A percentile compares a stretch with the other conserved stretches of the same genome.
Evolutionary conservation across 2,329 filamentous ascomycete species (phyloP).

Genomic region (Penicillium sp.): DNA sequence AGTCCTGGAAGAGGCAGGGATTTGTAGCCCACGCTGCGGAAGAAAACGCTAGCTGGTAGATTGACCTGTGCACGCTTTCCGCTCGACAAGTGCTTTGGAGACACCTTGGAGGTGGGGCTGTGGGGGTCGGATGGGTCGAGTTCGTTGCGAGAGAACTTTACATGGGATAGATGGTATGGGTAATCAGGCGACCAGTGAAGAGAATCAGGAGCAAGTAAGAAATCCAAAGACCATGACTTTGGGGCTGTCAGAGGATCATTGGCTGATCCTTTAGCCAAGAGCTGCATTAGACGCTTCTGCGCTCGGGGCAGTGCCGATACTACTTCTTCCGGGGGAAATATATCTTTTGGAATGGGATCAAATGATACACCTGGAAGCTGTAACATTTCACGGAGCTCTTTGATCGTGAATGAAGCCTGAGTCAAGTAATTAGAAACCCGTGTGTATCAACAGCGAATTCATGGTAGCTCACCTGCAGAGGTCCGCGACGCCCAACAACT

Average conservation of each 20-base stretch:
- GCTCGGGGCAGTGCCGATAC: conserved; percentile 71
- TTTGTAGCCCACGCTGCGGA: conserved; percentile 94
- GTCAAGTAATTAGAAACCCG: conserved; percentile 1
- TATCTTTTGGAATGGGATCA: conserved; percentile 62
- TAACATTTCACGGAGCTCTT: conserved; percentile 86
- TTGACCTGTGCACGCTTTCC: conserved; percentile 49
- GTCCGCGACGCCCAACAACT: conserved; percentile 85
- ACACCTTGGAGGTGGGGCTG: conserved; percentile 50
- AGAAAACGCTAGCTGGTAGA: conserved; percentile 70
- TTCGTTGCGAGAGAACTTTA: conserved; percentile 63
- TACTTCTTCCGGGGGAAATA: conserved; percentile 63
- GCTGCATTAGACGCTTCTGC: conserved; percentile 73
- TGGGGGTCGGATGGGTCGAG: conserved; percentile 52
- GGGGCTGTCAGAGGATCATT: conserved; percentile 49
- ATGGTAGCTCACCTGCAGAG: conserved; percentile 66
- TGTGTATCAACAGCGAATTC: not conserved
- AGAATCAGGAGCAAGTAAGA: conserved; percentile 72
- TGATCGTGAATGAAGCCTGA: conserved; percentile 90
- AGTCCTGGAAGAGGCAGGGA: conserved; percentile 76
- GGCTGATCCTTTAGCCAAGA: conserved; percentile 72
- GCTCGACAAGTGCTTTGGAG: conserved; percentile 50
- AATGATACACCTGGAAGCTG: conserved; percentile 72
- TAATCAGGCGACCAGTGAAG: conserved; percentile 58
- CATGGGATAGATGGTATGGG: conserved; percentile 57
- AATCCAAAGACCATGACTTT: conserved; percentile 82